Evolutionary conservation across 257 asterid species (phyloP), one percentile per base, ranked within the genome.

Genomic region (Penstemon eatonii): DNA sequence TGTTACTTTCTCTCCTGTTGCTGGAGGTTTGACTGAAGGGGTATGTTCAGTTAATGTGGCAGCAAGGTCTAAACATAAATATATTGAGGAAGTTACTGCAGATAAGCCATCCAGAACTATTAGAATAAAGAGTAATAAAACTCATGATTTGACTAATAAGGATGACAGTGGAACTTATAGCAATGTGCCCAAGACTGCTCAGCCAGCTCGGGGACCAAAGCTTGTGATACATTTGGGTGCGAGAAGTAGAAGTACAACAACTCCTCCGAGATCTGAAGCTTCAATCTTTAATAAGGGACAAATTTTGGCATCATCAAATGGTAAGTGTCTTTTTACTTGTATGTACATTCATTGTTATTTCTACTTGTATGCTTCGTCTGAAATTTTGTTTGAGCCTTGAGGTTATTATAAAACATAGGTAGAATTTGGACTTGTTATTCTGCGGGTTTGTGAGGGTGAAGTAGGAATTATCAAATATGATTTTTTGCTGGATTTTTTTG

Each of bases 191-290:
- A 87, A 76, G 87, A 56, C 79, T 66, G 69, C 84, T 33, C 88
- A 80, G 66, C 95, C 79, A 64, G 69, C 84, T 33, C 88, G 78
- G 66, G 96, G 89, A 54, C 84, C 93, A 12, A 91, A 91, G 87
- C 90, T 89, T 52, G 98, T 94, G 69, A 91, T 91, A 72, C 99
- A 91, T 85, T 74, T 91, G 89, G 96, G 99, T 56, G 80, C 84
- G 10, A 79, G 96, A 54, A 84, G 77, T 74, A 86, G 79, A 83
- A 87, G 77, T 55, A 46, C 75, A 37, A 68, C 81, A 50, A 81
- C 79, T 70, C 83, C 95, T 66, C 88, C 90, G 0, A 82, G 68
- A 78, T 75, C 92, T 59, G 95, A 92, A 67, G 80, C 83, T 71
- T 83, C 91, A 74, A 79, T 84, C 76, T 71, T 67, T 59, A 84